Conservation (phyloP, 108 stramenopile species). For the Nannochloropsis granulata region DNA sequence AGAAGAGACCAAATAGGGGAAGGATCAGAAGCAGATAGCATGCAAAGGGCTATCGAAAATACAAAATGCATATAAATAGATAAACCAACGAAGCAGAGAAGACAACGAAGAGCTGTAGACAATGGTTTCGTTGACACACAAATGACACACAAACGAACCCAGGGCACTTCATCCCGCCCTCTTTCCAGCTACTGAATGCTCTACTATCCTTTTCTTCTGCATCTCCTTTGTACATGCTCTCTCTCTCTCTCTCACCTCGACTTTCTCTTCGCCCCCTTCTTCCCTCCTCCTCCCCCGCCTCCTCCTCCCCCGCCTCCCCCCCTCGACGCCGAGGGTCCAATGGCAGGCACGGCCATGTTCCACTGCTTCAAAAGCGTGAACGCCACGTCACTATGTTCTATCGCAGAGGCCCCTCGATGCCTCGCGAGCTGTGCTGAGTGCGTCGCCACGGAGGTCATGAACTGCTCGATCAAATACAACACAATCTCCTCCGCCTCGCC, state of each 20-base stretch:
- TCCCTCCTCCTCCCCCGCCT: not conserved
- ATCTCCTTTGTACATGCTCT: not conserved
- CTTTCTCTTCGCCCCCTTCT: not conserved
- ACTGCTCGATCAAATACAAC: not conserved
- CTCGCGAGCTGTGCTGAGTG: not conserved
- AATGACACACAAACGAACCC: too few species aligned
- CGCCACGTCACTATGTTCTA: not conserved
- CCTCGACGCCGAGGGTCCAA: not conserved
- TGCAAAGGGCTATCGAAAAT: too few species aligned
- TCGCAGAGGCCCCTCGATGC: not conserved
- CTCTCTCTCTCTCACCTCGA: not conserved
- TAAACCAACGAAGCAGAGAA: too few species aligned
- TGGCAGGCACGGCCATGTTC: not conserved
- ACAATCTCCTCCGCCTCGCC: not conserved
- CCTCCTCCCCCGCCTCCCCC: not conserved
- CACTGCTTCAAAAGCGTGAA: not conserved
- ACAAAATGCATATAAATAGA: too few species aligned
- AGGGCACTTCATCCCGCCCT: too few species aligned
- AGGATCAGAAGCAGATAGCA: too few species aligned
- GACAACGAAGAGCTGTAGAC: too few species aligned
- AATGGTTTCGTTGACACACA: too few species aligned
- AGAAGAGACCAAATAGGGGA: too few species aligned
- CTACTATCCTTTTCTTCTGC: not conserved
- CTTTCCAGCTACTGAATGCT: too few species aligned
- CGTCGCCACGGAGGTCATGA: not conserved